phyloP scores from a whole-genome alignment of 768 basidiomycete genomes.

The Dendrothele bispora region DNA sequence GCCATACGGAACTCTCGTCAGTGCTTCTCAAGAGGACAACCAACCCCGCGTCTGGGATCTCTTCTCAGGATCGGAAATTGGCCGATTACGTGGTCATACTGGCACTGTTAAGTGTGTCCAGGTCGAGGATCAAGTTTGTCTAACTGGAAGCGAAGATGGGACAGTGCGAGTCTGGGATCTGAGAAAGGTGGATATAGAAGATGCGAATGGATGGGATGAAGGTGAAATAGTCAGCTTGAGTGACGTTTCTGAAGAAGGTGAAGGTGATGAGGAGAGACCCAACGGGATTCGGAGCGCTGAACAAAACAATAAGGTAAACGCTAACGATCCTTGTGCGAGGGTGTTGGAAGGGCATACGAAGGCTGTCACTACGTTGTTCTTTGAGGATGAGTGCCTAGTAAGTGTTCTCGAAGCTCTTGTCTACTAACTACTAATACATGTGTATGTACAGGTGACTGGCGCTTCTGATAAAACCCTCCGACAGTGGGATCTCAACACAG shows the following conservation, averaged over 20 bases:
- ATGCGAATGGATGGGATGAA: constrained; percentile 47
- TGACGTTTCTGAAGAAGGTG: constrained; percentile 67
- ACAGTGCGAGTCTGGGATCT: constrained; percentile 90
- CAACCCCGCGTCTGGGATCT: constrained; percentile 95
- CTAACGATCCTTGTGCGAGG: constrained; percentile 65
- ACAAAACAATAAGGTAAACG: constrained; percentile 34
- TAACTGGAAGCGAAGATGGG: constrained; percentile 90
- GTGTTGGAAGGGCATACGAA: constrained; percentile 90
- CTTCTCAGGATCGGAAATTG: constrained; percentile 83
- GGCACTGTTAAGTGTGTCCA: constrained; percentile 87
- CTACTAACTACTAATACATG: constrained; percentile 6
- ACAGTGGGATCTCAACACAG: constrained; percentile 96
- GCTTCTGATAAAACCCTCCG: constrained; percentile 98
- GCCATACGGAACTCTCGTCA: constrained; percentile 93
- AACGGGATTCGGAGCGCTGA: constrained; percentile 39
- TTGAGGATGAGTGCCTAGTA: constrained; percentile 92
- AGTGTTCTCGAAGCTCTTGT: constrained; percentile 21
- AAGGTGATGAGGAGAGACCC: constrained; percentile 41
- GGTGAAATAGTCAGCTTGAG: constrained; percentile 57
- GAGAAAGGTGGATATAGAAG: constrained; percentile 76
- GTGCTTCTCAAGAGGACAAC: constrained; percentile 80
- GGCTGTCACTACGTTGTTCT: constrained; percentile 90
- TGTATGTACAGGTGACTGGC: constrained; percentile 83
- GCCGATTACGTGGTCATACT: constrained; percentile 78
- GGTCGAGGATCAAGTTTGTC: constrained; percentile 86